Conservation (phyloP, 169 alveolate species). For the Eimeria maxima region DNA sequence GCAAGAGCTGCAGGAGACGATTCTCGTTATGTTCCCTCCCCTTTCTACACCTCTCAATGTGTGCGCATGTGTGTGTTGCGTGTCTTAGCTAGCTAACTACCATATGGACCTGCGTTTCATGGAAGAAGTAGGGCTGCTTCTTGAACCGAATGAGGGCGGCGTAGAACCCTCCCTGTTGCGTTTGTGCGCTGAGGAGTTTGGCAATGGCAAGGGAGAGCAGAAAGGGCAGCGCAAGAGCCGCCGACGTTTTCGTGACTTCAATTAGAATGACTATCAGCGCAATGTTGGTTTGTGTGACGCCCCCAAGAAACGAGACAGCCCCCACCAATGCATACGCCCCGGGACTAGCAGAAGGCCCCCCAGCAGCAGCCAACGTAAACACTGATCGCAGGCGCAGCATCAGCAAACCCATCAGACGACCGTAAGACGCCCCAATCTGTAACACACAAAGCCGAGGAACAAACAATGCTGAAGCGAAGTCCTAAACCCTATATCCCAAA, state of each 20-base stretch:
- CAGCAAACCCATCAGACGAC: constrained; percentile 82
- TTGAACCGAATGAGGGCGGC: constrained; percentile 6
- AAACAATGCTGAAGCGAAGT: background rate
- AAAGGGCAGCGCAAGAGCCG: constrained; percentile 79
- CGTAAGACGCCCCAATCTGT: constrained; percentile 83
- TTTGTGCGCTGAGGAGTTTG: constrained; percentile 77
- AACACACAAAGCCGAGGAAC: background rate
- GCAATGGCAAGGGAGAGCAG: constrained; percentile 78
- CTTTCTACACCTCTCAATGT: too few relatives aligned
- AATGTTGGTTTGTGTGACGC: constrained; percentile 82
- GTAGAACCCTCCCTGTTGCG: constrained; percentile 34
- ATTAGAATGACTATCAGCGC: constrained; percentile 78
- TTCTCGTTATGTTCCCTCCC: too few relatives aligned
- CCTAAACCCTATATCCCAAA: constrained; percentile 17
- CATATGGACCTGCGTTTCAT: constrained; percentile 16
- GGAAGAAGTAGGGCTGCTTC: constrained; percentile 25
- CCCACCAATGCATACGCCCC: constrained; percentile 84
- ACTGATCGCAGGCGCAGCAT: constrained; percentile 50
- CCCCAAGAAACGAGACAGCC: constrained; percentile 84
- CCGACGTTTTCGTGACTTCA: constrained; percentile 75
- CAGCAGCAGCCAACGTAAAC: background rate
- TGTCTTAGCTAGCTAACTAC: too few relatives aligned
- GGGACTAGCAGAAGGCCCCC: constrained; percentile 34
- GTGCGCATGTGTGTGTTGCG: background rate
- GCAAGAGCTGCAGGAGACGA: background rate